A percentile compares a stretch with the other conserved stretches of the same genome.
These are phyloP conservation scores for Aquilaria agallochum DNA, from an alignment of 441 rosid species.

Conservation along the genomic window DNA sequence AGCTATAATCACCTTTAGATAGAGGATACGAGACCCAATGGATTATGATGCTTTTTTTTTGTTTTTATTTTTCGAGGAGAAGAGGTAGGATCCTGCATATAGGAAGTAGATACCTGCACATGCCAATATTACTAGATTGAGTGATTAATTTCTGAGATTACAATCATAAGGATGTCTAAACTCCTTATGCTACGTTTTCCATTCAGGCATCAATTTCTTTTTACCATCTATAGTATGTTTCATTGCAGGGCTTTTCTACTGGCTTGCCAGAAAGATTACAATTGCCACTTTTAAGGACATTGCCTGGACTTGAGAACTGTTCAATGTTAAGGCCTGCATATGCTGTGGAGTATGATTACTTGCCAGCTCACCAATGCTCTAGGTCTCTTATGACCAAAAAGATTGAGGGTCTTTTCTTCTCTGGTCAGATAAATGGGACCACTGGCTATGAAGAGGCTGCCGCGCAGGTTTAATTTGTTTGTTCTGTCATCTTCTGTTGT, in stretches of 20 bases:
- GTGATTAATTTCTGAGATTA: too few species aligned
- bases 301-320: slow-evolving; percentile 97
- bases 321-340: slow-evolving; percentile 98
- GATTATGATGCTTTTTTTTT: too few species aligned
- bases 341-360: slow-evolving; percentile 97
- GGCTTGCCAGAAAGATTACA: slow-evolving; percentile 95
- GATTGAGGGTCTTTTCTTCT: slow-evolving; percentile 92
- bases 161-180: too few species aligned
- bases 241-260: slow-evolving; percentile 88
- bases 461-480: slow-evolving; percentile 64
- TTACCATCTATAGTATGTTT: slow-evolving; percentile 4
- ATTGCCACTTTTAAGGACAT: slow-evolving; percentile 88
- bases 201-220: neutral
- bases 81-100: too few species aligned
- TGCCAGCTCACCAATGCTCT: slow-evolving; percentile 92
- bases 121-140: too few species aligned
- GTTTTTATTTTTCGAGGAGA: too few species aligned
- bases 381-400: slow-evolving; percentile 98
- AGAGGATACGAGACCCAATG: too few species aligned
- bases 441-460: slow-evolving; percentile 99
- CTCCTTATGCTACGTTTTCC: neutral
- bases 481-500: slow-evolving; percentile 1
- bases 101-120: too few species aligned
- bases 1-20: too few species aligned
- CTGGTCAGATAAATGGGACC: slow-evolving; percentile 99